Evolutionary conservation across 805 yeast species (phyloP), one percentile per base, ranked within the genome.

Genomic region (Pichia heedii): DNA sequence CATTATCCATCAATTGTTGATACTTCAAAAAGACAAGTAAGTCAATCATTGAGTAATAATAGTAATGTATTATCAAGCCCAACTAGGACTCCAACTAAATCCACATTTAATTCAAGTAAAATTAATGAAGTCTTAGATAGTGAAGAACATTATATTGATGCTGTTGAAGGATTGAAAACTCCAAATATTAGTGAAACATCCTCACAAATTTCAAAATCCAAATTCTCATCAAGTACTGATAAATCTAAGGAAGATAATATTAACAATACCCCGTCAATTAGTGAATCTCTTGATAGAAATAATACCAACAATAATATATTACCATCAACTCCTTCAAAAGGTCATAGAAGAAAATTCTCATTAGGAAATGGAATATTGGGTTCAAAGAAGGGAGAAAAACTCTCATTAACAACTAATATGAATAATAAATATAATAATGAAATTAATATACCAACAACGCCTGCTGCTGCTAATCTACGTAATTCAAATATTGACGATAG

Each of bases 271-370:
- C 10, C 27, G 11, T 24, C 27, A 8, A 24, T 24, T 7, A 24
- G 8, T 29, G 32, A 29, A 29, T 13, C 32, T 4, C 15, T 2
- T 15, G 32, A 29, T 29, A 29, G 15, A 5, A 29, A 24, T 24
- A 24, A 24, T 24, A 24, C 27, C 27, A 24, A 24, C 13, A 29
- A 29, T 15, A 29, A 12, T 29, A 12, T 8, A 3, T 15, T 13
- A 22, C 11, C 43, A 16, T 18, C 41, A 22, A 41, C 69, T 0
- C 60, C 65, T 24, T 58, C 56, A 40, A 67, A 69, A 41, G 63
- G 69, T 13, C 84, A 78, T 53, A 69, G 81, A 54, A 64, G 84
- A 41, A 79, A 77, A 56, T 79, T 79, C 53, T 77, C 83, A 2
- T 67, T 79, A 49, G 84, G 84, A 12, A 76, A 73, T 46, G 66